Percentiles rank a stretch among this genome's conserved stretches.
phyloP scores from a whole-genome alignment of 140 eudicot genomes.

The Cichorium intybus region DNA sequence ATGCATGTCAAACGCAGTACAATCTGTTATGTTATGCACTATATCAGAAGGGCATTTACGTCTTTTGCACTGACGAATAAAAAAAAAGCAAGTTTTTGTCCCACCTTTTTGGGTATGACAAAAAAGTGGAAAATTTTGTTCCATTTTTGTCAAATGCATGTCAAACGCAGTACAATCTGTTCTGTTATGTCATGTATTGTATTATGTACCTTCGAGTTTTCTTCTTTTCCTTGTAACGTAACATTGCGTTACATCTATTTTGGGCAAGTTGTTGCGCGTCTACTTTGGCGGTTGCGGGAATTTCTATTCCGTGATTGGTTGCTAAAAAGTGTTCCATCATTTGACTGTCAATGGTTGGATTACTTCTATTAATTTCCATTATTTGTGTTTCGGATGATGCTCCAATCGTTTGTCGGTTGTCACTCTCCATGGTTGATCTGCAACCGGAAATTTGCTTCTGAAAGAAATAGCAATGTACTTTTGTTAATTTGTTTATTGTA shows the following conservation, averaged over 20 bases:
- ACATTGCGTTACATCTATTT: conserved; percentile 54
- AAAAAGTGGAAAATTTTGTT: too few species aligned
- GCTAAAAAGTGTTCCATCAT: conserved; percentile 20
- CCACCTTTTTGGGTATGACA: too few species aligned
- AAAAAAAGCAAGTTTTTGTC: too few species aligned
- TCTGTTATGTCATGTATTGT: background rate
- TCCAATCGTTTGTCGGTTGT: conserved; percentile 14
- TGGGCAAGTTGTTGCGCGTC: conserved; percentile 46
- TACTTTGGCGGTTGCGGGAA: conserved; percentile 21
- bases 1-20: background rate
- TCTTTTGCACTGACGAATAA: background rate
- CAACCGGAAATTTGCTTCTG: conserved; percentile 33
- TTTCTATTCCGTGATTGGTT: conserved; percentile 29
- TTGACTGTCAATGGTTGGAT: conserved; percentile 16
- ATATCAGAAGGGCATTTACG: background rate
- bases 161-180: background rate
- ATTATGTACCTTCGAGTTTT: conserved; percentile 54
- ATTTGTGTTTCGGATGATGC: conserved; percentile 29
- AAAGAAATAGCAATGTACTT: background rate
- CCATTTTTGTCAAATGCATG: too few species aligned
- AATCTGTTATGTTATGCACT: background rate
- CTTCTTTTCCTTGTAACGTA: conserved; percentile 57
- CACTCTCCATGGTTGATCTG: conserved; percentile 32
- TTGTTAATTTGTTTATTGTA: background rate
- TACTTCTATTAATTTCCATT: conserved; percentile 18